These are phyloP conservation scores for Mortierella sp. DNA, from an alignment of 371 early-diverging fungal species.

Conservation along the genomic window DNA sequence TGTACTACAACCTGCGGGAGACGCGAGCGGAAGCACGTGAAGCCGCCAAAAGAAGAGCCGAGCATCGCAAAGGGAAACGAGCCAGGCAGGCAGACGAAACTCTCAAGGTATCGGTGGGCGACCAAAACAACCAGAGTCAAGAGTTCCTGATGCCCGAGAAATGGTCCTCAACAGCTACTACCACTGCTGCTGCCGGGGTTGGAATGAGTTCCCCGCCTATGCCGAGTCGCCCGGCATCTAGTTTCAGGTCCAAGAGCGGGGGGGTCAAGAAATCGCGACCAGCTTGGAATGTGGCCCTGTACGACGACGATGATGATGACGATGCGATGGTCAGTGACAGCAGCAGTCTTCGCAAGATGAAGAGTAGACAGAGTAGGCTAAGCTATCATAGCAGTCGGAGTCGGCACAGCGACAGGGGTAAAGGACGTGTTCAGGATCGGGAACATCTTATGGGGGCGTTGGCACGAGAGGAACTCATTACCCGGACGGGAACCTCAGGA, in stretches of 20 bases:
- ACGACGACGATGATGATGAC: slow-evolving; percentile 48
- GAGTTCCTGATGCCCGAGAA: slow-evolving; percentile 2
- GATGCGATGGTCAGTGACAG: slow-evolving; percentile 16
- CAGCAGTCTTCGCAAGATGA: slow-evolving; percentile 8
- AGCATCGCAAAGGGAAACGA: slow-evolving; percentile 18
- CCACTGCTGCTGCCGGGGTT: neutral
- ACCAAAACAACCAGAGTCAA: neutral
- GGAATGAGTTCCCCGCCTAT: neutral
- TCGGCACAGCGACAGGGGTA: neutral
- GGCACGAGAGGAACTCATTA: slow-evolving; percentile 19
- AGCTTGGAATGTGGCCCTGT: slow-evolving; percentile 49
- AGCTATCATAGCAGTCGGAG: slow-evolving; percentile 4
- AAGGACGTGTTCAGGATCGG: neutral
- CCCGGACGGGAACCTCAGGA: neutral
- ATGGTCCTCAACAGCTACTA: neutral
- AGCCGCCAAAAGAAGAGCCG: slow-evolving; percentile 32
- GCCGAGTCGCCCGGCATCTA: neutral
- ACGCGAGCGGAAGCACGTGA: slow-evolving; percentile 31
- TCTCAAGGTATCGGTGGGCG: neutral
- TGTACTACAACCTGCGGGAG: slow-evolving; percentile 29
- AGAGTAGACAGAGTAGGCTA: slow-evolving; percentile 9
- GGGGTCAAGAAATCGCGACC: slow-evolving; percentile 28
- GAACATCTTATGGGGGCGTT: slow-evolving; percentile 17
- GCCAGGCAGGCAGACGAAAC: neutral
- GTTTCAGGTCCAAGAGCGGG: slow-evolving; percentile 1